Evolutionary conservation across 768 basidiomycete genomes (phyloP).

Genomic region (Termitomyces sp.): DNA sequence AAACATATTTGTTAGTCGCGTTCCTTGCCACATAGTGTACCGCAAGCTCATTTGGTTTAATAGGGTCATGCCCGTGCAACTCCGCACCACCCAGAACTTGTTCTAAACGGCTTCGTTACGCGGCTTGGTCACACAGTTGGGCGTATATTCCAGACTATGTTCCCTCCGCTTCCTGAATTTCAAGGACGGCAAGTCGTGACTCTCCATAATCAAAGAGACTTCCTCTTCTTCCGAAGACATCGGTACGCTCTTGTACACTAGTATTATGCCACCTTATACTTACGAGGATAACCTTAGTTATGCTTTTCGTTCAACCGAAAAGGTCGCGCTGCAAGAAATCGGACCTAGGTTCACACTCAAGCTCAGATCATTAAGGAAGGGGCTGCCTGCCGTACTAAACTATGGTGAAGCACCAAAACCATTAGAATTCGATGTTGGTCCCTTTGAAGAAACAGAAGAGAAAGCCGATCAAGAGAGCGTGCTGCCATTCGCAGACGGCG

Average conservation of each 20-base stretch:
- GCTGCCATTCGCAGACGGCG: conserved; percentile 14
- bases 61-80: conserved; percentile 93
- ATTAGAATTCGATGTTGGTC: conserved; percentile 48
- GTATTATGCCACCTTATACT: background rate
- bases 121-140: conserved; percentile 92
- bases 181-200: conserved; percentile 97
- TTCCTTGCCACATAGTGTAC: background rate
- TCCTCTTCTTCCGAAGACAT: conserved; percentile 95
- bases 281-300: conserved; percentile 49
- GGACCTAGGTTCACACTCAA: conserved; percentile 97
- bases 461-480: conserved; percentile 19
- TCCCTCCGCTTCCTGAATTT: conserved; percentile 93
- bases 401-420: conserved; percentile 60
- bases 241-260: conserved; percentile 46
- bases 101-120: conserved; percentile 92
- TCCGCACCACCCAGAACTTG: conserved; percentile 90
- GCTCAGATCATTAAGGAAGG: conserved; percentile 83
- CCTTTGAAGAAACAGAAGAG: conserved; percentile 28
- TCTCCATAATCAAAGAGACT: conserved; percentile 96
- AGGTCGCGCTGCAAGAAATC: conserved; percentile 93
- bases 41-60: background rate
- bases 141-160: conserved; percentile 93
- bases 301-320: conserved; percentile 88
- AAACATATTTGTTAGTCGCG: conserved; percentile 70
- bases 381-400: conserved; percentile 76